phyloP scores from a whole-genome alignment of 306 rosid species.

The Corylus heterophylla region DNA sequence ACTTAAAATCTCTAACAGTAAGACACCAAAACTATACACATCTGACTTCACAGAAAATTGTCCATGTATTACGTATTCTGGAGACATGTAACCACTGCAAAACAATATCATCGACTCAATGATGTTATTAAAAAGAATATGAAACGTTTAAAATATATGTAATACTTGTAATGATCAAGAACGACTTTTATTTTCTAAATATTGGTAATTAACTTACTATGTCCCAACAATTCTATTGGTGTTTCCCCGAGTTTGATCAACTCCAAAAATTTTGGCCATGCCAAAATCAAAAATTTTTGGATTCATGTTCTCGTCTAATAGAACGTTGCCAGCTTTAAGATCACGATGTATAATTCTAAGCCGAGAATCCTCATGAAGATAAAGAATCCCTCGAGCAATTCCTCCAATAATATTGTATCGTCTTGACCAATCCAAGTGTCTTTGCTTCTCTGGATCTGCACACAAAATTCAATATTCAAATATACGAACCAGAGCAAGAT shows the following conservation, averaged over 20 bases:
- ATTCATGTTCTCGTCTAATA: conserved; percentile 39
- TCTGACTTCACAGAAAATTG: conserved; percentile 35
- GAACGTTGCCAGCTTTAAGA: conserved; percentile 42
- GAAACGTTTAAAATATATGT: too few species aligned
- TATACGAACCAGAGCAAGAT: not conserved
- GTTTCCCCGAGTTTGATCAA: conserved; percentile 30
- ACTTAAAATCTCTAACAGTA: conserved; percentile 47
- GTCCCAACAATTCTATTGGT: conserved; percentile 45
- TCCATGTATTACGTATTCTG: not conserved
- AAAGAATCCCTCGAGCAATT: conserved; percentile 45
- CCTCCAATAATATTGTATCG: conserved; percentile 40
- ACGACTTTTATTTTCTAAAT: conserved; percentile 7
- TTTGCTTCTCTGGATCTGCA: conserved; percentile 25
- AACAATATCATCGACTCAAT: not conserved
- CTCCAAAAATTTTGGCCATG: conserved; percentile 34
- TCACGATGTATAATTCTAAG: conserved; percentile 48
- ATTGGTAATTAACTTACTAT: conserved; percentile 27
- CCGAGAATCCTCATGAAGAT: conserved; percentile 51
- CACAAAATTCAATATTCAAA: not conserved
- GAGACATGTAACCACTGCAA: not conserved
- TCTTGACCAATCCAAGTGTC: conserved; percentile 37
- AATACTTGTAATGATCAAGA: too few species aligned
- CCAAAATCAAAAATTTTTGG: conserved; percentile 55
- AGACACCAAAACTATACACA: conserved; percentile 47
- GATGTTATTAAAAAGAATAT: too few species aligned